Conservation (phyloP, 345 rosid genomes). For the Populus tremula region DNA sequence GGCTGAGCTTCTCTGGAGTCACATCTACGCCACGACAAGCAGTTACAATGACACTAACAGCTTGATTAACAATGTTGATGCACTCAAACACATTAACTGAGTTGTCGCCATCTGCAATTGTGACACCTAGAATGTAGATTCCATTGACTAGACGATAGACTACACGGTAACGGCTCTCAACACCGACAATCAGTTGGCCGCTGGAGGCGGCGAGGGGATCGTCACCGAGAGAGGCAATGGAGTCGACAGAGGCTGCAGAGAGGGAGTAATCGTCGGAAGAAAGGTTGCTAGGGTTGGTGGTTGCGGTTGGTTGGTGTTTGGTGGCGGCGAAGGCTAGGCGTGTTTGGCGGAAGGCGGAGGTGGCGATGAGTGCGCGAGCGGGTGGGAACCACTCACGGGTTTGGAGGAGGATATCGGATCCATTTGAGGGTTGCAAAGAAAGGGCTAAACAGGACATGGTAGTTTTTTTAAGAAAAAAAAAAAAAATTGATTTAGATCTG, state of each 20-base stretch:
- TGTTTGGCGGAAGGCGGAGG: constrained; percentile 88
- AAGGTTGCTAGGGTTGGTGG: not conserved
- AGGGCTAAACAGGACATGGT: constrained; percentile 82
- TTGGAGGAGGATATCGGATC: constrained; percentile 85
- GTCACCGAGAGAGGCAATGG: constrained; percentile 75
- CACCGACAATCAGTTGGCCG: constrained; percentile 95
- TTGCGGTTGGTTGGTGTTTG: constrained; percentile 30
- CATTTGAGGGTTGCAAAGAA: constrained; percentile 82
- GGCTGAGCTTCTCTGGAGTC: constrained; percentile 87
- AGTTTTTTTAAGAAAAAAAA: too few species aligned
- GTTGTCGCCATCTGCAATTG: constrained; percentile 82
- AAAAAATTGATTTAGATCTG: not conserved
- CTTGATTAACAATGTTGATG: constrained; percentile 91
- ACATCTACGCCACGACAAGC: constrained; percentile 99
- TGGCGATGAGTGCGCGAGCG: constrained; percentile 84
- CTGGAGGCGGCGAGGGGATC: constrained; percentile 95
- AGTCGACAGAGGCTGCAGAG: constrained; percentile 29
- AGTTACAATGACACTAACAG: constrained; percentile 89
- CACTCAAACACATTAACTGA: constrained; percentile 91
- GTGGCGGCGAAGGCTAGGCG: constrained; percentile 68
- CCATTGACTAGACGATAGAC: constrained; percentile 92
- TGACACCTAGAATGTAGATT: constrained; percentile 86
- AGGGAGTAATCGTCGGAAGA: constrained; percentile 28
- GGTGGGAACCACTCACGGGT: constrained; percentile 97
- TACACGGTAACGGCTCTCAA: constrained; percentile 91